Evolutionary conservation across 2,329 filamentous ascomycete species (phyloP).

Genomic region (Microthyrium microscopicum): DNA sequence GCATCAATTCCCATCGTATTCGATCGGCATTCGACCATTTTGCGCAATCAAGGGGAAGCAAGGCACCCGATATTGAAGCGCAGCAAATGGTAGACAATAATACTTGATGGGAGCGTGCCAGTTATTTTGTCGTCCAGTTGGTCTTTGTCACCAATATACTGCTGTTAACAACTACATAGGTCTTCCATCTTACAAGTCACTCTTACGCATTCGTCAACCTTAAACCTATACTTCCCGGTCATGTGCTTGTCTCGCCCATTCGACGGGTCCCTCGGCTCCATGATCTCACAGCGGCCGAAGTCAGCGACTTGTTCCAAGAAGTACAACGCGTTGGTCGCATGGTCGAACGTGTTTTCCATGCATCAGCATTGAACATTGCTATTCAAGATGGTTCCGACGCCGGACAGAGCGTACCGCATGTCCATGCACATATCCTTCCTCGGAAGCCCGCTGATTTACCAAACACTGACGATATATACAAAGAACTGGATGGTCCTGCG

Average conservation of each 20-base stretch:
- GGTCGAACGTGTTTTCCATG: conserved; percentile 44
- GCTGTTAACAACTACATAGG: no score
- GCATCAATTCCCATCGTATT: no score
- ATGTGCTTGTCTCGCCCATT: conserved; percentile 76
- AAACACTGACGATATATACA: conserved; percentile 61
- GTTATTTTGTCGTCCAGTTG: no score
- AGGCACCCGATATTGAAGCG: no score
- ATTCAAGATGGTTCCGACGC: conserved; percentile 86
- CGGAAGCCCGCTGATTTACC: conserved; percentile 43
- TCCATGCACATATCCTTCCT: conserved; percentile 86
- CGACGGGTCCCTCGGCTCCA: conserved; percentile 53
- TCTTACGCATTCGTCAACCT: conserved; percentile 88
- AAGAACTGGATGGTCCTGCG: conserved; percentile 64
- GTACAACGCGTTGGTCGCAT: conserved; percentile 71
- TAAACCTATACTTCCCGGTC: conserved; percentile 82
- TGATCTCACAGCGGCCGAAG: conserved; percentile 55
- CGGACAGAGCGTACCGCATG: conserved; percentile 84
- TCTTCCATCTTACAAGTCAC: conserved; percentile 67
- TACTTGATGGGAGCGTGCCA: no score
- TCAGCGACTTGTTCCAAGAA: conserved; percentile 73
- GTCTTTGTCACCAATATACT: no score
- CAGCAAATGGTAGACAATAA: no score
- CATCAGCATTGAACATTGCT: conserved; percentile 75
- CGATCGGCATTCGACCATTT: conserved; percentile 1
- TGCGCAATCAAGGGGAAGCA: neutral